These are phyloP conservation scores for Tetrapisispora pingtungensis DNA, from an alignment of 805 yeast species.

Conservation along the genomic window DNA sequence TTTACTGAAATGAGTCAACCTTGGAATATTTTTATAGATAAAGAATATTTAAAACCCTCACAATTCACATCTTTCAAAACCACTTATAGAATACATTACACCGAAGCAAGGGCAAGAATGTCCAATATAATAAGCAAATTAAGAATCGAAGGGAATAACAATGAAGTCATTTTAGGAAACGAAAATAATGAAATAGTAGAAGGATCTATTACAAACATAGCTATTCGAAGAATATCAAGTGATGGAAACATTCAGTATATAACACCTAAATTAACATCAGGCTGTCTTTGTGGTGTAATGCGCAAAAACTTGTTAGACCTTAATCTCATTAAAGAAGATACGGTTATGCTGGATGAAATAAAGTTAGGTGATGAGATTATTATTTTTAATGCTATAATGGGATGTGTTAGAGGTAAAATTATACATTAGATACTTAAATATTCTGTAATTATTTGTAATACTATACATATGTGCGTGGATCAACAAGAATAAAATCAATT, in stretches of 20 bases:
- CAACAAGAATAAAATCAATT: background rate
- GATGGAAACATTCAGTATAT: slow-evolving; percentile 40
- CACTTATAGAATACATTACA: slow-evolving; percentile 57
- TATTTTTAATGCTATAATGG: slow-evolving; percentile 74
- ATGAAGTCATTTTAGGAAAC: slow-evolving; percentile 57
- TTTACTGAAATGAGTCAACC: slow-evolving; percentile 19
- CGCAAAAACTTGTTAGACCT: slow-evolving; percentile 53
- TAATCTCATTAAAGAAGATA: slow-evolving; percentile 42
- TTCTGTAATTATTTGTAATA: too few species aligned
- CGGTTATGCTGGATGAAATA: slow-evolving; percentile 37
- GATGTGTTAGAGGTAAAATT: slow-evolving; percentile 56
- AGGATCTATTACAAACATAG: slow-evolving; percentile 76
- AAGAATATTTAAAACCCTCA: slow-evolving; percentile 42
- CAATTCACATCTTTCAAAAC: slow-evolving; percentile 87
- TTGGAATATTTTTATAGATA: slow-evolving; percentile 60
- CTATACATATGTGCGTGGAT: background rate
- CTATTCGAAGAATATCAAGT: slow-evolving; percentile 31
- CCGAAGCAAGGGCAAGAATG: slow-evolving; percentile 45
- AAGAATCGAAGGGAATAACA: slow-evolving; percentile 27
- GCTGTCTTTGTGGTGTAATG: slow-evolving; percentile 79
- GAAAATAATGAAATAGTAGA: slow-evolving; percentile 62
- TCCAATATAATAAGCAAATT: slow-evolving; percentile 16
- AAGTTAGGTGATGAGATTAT: slow-evolving; percentile 58
- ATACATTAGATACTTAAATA: slow-evolving; percentile 7
- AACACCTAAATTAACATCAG: slow-evolving; percentile 70